Conservation (phyloP, 345 rosid genomes). For the Excoecaria agallocha region DNA sequence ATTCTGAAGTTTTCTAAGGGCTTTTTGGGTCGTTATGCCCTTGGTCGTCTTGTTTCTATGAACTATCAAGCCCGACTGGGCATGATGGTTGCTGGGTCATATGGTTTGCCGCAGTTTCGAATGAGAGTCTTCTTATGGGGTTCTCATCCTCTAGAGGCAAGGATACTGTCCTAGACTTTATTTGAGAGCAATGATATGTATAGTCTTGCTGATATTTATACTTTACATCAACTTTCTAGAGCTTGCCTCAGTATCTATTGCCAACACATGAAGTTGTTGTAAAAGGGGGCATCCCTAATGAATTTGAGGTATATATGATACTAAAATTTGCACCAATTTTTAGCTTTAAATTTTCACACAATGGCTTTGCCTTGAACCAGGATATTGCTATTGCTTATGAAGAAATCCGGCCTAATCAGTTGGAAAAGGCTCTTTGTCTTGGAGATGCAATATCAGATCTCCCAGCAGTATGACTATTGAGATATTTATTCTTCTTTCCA, state of each 20-base stretch:
- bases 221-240: constrained; percentile 21
- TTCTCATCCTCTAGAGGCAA: constrained; percentile 37
- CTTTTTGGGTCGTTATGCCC: constrained; percentile 37
- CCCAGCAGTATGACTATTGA: constrained; percentile 21
- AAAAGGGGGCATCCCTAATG: constrained; percentile 21
- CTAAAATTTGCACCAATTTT: too few relatives aligned
- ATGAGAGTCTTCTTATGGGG: constrained; percentile 50
- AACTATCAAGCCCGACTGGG: constrained; percentile 47
- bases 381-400: constrained; percentile 27
- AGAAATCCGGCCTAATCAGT: constrained; percentile 15
- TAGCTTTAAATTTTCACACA: background rate
- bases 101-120: constrained; percentile 45
- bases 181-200: background rate
- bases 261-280: constrained; percentile 42
- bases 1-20: constrained; percentile 41
- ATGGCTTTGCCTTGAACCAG: constrained; percentile 17
- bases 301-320: constrained; percentile 36
- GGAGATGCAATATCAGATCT: constrained; percentile 48
- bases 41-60: constrained; percentile 45
- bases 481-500: background rate
- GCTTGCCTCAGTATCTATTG: constrained; percentile 44
- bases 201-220: background rate
- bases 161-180: background rate
- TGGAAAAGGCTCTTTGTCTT: constrained; percentile 35
- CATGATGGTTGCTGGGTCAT: constrained; percentile 43